Evolutionary conservation across 1,284 basidiomycete genomes (phyloP), one percentile per base, ranked within the genome.

Genomic region (Kwoniella shivajii): DNA sequence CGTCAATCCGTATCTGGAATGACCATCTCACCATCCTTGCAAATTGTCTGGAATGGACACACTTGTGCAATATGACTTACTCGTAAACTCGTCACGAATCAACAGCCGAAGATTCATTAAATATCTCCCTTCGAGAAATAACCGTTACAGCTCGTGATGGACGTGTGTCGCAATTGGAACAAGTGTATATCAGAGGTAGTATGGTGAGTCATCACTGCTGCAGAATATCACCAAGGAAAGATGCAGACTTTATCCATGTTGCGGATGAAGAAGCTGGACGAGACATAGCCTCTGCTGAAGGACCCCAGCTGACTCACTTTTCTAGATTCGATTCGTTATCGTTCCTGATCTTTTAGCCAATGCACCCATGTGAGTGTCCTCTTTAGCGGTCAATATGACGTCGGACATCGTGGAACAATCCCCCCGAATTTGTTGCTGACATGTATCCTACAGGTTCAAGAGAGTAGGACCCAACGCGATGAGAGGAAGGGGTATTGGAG

Each of bases 251-350:
- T n/a, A n/a, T n/a, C n/a, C n/a, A n/a, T n/a, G 67, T 98, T 97
- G 83, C n/a, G n/a, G n/a, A n/a, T n/a, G n/a, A n/a, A n/a, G n/a
- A n/a, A n/a, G n/a, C n/a, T n/a, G n/a, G n/a, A n/a, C n/a, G n/a
- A n/a, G n/a, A n/a, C n/a, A n/a, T n/a, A n/a, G n/a, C n/a, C n/a
- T n/a, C n/a, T n/a, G n/a, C n/a, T n/a, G n/a, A n/a, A n/a, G n/a
- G n/a, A n/a, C n/a, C n/a, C n/a, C n/a, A 94, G 97, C 82, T 96
- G 98, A 75, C 95, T 99, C 27, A 96, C 95, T 48, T 96, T 99
- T 78, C 98, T 99, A 74, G 72, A 82, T 95, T 72, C 85, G 93
- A 69, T 98, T 98, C 83, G 95, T 98, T 82, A 97, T 99, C 75
- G 96, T 99, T 26, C 96, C 96, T 47, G 96, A 99, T 79, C 97